Evolutionary conservation across 345 rosid species (phyloP).

Genomic region (Hibiscus syriacus): DNA sequence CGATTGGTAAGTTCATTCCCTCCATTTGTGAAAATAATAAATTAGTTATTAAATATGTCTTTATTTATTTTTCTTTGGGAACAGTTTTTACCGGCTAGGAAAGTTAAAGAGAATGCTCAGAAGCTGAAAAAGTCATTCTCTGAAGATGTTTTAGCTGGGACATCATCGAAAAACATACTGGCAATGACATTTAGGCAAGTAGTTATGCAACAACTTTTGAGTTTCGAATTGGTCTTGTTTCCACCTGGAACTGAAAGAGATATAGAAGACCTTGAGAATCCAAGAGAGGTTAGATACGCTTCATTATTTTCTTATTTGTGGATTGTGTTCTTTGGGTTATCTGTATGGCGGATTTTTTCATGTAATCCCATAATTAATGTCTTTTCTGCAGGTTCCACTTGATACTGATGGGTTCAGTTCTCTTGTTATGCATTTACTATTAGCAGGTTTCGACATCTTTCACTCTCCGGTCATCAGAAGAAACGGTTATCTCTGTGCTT

Average conservation of each 20-base stretch:
- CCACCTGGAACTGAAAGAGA: conserved; percentile 65
- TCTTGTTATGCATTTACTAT: conserved; percentile 46
- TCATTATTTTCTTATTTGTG: conserved; percentile 3
- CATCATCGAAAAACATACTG: conserved; percentile 53
- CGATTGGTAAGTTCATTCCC: conserved; percentile 49
- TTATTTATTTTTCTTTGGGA: not conserved
- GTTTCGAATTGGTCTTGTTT: conserved; percentile 60
- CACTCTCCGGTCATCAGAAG: conserved; percentile 53
- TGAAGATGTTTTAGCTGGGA: conserved; percentile 36
- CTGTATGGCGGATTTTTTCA: conserved; percentile 8
- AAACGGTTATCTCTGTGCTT: conserved; percentile 51
- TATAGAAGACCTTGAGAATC: conserved; percentile 53
- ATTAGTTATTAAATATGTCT: not conserved
- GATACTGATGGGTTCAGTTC: conserved; percentile 56
- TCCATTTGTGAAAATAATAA: not conserved
- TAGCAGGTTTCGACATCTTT: conserved; percentile 68
- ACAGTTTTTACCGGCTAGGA: conserved; percentile 82
- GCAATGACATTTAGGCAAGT: conserved; percentile 92
- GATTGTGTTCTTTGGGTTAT: not conserved
- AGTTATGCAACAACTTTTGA: conserved; percentile 66
- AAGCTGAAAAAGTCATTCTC: conserved; percentile 35
- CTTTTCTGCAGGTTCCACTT: conserved; percentile 37
- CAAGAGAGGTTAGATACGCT: conserved; percentile 59
- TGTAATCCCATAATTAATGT: conserved; percentile 29
- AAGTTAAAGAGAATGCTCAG: conserved; percentile 65